Base-by-base conservation (phyloP, 306 rosid genomes). In the Lathyrus tuberosus region DNA sequence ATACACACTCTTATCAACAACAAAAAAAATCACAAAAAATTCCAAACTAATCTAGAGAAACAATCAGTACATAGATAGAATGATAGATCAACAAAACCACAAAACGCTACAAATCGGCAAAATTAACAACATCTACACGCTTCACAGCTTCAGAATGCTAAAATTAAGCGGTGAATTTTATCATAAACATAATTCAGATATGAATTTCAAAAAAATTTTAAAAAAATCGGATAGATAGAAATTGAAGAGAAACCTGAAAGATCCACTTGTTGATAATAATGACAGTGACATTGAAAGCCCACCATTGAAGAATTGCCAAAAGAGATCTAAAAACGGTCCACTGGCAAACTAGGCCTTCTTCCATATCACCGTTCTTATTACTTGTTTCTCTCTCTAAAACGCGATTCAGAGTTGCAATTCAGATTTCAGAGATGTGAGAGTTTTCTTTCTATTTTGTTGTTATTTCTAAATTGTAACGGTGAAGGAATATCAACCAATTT, bases 201-300 rank as follows among this genome's bases (percentile, higher is more conserved):
- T 46, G 2, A 71, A 52, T 1, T 48, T 48, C 1, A 16, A 9
- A 54, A 49, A 17, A 20, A n/a, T n/a, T n/a, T n/a, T 1, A 17
- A 31, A 2, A 60, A 52, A 11, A 8, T 31, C 13, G 8, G 14
- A 15, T 16, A 43, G 4, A 26, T 26, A 3, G 11, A 3, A 8
- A 8, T 13, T 5, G 8, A 5, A 16, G 18, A 67, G 12, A 57
- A 56, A 60, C 98, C 96, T 92, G 96, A 63, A 92, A 92, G 95
- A 92, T 92, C 98, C 98, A 92, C 80, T 92, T 92, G 93, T 92
- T 92, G 71, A 89, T 83, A 72, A 89, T 90, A 40, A 92, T 90
- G 11, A 92, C 96, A 52, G 96, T 85, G 82, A 92, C 98, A 72
- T 92, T 92, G 90, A 92, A 92, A 59, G 76, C 73, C 96, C 96